Conservation (phyloP, 768 basidiomycete genomes). For the Trametes cinnabarina region DNA sequence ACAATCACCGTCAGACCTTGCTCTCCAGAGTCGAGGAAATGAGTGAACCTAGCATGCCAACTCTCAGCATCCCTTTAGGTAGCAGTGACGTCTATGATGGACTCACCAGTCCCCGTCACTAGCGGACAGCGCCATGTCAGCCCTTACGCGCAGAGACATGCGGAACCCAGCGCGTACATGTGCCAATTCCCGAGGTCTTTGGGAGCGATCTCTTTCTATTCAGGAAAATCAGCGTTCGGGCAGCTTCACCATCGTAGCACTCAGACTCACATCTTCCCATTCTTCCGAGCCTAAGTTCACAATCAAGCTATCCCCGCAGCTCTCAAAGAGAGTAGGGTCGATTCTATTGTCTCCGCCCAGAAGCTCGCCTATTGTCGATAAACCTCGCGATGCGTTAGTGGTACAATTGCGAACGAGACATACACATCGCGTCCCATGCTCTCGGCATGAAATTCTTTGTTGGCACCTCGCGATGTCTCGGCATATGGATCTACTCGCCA, state of each 20-base stretch:
- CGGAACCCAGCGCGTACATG: slow-evolving; percentile 13
- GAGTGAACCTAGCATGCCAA: slow-evolving; percentile 22
- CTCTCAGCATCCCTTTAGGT: no score
- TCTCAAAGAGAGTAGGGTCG: slow-evolving; percentile 27
- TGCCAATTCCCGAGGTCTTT: slow-evolving; percentile 38
- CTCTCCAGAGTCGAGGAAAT: slow-evolving; percentile 40
- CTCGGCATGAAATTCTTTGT: slow-evolving; percentile 31
- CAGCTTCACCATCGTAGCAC: neutral
- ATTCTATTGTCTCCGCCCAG: slow-evolving; percentile 37
- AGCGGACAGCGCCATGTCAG: neutral
- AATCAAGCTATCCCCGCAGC: slow-evolving; percentile 35
- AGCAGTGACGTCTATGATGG: no score
- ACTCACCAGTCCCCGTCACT: slow-evolving; percentile 31
- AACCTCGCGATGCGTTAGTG: no score
- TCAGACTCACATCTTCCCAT: slow-evolving; percentile 22
- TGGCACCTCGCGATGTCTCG: slow-evolving; percentile 27
- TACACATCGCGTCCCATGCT: slow-evolving; percentile 25
- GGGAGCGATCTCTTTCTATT: slow-evolving; percentile 24
- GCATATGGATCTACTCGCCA: slow-evolving; percentile 30
- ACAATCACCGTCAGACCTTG: slow-evolving; percentile 38
- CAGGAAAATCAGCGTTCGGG: neutral
- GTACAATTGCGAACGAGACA: neutral
- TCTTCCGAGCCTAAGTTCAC: slow-evolving; percentile 36
- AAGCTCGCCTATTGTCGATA: slow-evolving; percentile 29
- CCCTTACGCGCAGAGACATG: neutral